Percentiles rank a stretch among this genome's conserved stretches.
These are phyloP conservation scores for Macrolepiota dolichaula DNA, from an alignment of 768 basidiomycete species.

Conservation along the genomic window DNA sequence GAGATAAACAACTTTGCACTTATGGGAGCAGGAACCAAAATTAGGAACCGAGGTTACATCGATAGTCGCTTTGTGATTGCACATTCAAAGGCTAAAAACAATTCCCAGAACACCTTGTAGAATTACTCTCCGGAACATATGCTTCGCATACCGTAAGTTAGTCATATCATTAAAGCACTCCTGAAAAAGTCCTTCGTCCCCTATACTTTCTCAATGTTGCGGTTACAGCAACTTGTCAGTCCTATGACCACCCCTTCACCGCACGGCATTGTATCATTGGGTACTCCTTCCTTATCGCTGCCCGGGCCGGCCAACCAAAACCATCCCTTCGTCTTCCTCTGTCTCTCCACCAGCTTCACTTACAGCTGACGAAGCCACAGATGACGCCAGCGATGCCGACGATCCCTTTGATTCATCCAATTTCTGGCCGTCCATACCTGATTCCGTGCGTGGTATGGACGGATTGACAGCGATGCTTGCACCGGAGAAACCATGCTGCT, in stretches of 20 bases:
- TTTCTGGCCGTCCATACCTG: background rate
- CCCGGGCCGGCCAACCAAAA: slow-evolving; percentile 64
- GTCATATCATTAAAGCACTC: background rate
- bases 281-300: slow-evolving; percentile 2
- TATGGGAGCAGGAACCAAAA: background rate
- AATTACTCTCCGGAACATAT: background rate
- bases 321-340: slow-evolving; percentile 84
- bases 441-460: background rate
- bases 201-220: background rate
- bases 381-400: slow-evolving; percentile 32
- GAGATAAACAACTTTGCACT: background rate
- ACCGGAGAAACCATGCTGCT: background rate
- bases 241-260: background rate
- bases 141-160: slow-evolving; percentile 4
- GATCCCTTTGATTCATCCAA: slow-evolving; percentile 17
- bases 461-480: slow-evolving; percentile 4
- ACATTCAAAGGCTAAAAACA: background rate
- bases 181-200: background rate
- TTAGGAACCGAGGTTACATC: background rate
- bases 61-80: background rate
- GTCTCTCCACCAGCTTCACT: slow-evolving; percentile 73
- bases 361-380: slow-evolving; percentile 28
- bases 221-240: background rate
- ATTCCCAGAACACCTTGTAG: background rate
- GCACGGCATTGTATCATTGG: background rate